Evolutionary conservation across 176 grass and related monocot genomes (phyloP).

Genomic region (Lolium multiflorum): DNA sequence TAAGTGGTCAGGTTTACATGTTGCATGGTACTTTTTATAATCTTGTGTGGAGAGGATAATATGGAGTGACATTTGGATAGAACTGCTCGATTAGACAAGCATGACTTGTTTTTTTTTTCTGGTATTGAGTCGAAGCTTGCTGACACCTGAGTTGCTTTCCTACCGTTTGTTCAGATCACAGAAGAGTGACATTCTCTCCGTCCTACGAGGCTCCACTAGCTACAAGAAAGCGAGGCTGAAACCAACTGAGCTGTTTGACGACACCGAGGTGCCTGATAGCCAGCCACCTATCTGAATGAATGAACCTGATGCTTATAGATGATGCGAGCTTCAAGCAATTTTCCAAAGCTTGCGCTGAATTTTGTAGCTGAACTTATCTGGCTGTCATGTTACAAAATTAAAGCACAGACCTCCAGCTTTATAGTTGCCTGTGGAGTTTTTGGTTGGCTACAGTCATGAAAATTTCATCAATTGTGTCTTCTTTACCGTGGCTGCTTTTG

Average conservation of each 20-base stretch:
- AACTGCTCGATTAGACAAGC: constrained; percentile 11
- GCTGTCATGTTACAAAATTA: not conserved
- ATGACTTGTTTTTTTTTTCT: not conserved
- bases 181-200: constrained; percentile 49
- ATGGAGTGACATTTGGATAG: constrained; percentile 9
- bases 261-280: constrained; percentile 60
- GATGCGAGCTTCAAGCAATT: not conserved
- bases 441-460: not conserved
- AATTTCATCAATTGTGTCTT: not conserved
- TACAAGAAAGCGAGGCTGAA: constrained; percentile 78
- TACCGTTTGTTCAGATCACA: constrained; percentile 65
- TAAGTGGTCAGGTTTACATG: not conserved
- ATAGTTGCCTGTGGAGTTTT: not conserved
- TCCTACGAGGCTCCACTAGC: constrained; percentile 76
- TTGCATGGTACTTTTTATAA: not conserved
- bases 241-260: constrained; percentile 56
- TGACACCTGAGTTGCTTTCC: constrained; percentile 14
- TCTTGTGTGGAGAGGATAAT: not conserved
- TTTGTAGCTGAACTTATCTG: constrained; percentile 11
- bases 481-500: not conserved
- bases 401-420: not conserved
- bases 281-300: constrained; percentile 45
- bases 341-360: not conserved
- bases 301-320: not conserved
- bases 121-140: not conserved